phyloP scores from a whole-genome alignment of 2,329 filamentous ascomycete species.

The Alternaria solani region DNA sequence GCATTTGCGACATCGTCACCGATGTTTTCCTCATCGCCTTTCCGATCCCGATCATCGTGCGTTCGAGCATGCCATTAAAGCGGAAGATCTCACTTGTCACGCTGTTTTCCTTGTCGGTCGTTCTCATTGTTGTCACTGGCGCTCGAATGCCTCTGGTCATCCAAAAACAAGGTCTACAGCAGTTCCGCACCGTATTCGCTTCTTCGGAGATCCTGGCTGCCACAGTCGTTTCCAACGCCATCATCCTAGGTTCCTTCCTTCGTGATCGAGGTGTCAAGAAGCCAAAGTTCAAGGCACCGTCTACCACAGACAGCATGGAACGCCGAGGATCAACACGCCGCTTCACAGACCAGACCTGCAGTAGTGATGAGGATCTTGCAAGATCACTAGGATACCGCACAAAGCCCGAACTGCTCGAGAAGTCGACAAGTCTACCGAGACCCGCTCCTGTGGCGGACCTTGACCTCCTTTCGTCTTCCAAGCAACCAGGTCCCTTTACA shows the following conservation, averaged over 20 bases:
- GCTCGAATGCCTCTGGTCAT: conserved; percentile 86
- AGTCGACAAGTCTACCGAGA: conserved; percentile 52
- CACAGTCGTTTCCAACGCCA: conserved; percentile 82
- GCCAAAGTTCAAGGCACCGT: conserved; percentile 71
- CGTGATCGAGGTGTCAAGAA: conserved; percentile 92
- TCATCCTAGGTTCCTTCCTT: conserved; percentile 92
- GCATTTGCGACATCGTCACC: conserved; percentile 85
- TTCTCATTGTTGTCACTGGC: conserved; percentile 79
- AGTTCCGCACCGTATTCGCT: conserved; percentile 86
- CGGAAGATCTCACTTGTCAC: conserved; percentile 80
- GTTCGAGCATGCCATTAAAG: conserved; percentile 76
- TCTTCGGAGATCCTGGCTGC: conserved; percentile 91
- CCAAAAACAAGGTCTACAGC: conserved; percentile 73
- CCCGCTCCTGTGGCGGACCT: conserved; percentile 47
- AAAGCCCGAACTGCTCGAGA: conserved; percentile 59
- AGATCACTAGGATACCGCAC: conserved; percentile 77
- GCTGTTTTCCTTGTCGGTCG: conserved; percentile 84
- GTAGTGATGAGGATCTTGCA: conserved; percentile 91
- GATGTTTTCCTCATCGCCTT: conserved; percentile 88
- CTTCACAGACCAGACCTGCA: conserved; percentile 76
- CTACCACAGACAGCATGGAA: conserved; percentile 60
- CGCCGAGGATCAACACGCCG: conserved; percentile 67
- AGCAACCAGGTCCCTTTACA: conserved; percentile 34
- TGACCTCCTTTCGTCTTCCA: conserved; percentile 32
- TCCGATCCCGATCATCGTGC: conserved; percentile 86